A percentile compares a stretch with the other conserved stretches of the same genome.
phyloP scores from a whole-genome alignment of 1,284 basidiomycete genomes.

The Ustilago esculenta region DNA sequence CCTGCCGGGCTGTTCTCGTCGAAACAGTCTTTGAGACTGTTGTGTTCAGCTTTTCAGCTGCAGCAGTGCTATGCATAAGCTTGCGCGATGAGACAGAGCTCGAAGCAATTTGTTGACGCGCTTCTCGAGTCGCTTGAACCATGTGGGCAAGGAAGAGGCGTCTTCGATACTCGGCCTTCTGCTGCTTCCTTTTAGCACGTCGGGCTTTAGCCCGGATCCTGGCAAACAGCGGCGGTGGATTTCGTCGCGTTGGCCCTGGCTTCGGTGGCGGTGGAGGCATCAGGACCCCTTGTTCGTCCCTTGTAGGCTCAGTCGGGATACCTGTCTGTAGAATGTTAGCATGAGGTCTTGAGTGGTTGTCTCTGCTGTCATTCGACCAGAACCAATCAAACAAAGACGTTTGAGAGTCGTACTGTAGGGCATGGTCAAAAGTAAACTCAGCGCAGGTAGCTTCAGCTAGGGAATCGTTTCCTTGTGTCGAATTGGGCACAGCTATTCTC shows the following conservation, averaged over 20 bases:
- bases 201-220: slow-evolving; percentile 32
- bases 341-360: neutral
- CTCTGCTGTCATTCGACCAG: neutral
- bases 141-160: slow-evolving; percentile 27
- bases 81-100: neutral
- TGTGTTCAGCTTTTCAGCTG: neutral
- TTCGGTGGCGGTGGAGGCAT: slow-evolving; percentile 22
- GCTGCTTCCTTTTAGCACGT: slow-evolving; percentile 31
- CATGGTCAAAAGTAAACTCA: too few species aligned
- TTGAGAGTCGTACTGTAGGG: neutral
- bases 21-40: neutral
- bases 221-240: slow-evolving; percentile 21
- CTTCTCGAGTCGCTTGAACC: slow-evolving; percentile 16
- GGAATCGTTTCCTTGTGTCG: too few species aligned
- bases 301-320: neutral
- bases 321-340: neutral
- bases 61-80: neutral
- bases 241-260: slow-evolving; percentile 19
- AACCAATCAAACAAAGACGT: slow-evolving; percentile 4
- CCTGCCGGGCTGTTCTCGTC: slow-evolving; percentile 1
- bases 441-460: too few species aligned
- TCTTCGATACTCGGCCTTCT: slow-evolving; percentile 34
- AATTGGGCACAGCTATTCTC: too few species aligned
- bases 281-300: slow-evolving; percentile 9
- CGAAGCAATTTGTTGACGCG: slow-evolving; percentile 4